Evolutionary conservation across 2,329 filamentous ascomycete species (phyloP).

Genomic region (Epichloe coenophiala): DNA sequence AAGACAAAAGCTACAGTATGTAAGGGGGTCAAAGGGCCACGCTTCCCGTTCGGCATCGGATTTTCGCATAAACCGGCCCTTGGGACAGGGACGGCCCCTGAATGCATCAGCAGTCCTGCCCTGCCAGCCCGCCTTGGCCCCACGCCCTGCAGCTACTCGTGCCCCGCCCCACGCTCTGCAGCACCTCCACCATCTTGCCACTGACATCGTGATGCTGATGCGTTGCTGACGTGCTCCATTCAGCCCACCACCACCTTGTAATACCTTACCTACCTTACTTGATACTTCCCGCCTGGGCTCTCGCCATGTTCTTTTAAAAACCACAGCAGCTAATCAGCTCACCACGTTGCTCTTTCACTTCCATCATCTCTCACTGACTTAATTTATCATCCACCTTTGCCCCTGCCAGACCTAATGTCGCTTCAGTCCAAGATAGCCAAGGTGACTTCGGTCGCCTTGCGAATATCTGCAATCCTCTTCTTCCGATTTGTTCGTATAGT

Average conservation of each 20-base stretch:
- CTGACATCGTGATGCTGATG: neutral
- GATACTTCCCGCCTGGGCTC: neutral
- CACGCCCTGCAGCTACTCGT: neutral
- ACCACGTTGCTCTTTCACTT: neutral
- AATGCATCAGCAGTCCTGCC: too few species aligned
- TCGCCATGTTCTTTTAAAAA: neutral
- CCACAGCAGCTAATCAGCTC: neutral
- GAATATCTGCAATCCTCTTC: conserved; percentile 23
- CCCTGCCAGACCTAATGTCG: conserved; percentile 3
- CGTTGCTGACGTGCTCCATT: neutral
- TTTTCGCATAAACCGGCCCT: conserved; percentile 9
- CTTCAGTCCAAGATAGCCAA: conserved; percentile 19
- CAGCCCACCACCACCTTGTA: neutral
- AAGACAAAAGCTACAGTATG: neutral
- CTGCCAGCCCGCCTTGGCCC: neutral
- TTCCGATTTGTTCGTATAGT: conserved; percentile 21
- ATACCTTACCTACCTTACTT: neutral
- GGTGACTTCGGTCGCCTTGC: conserved; percentile 23
- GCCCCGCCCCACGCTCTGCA: too few species aligned
- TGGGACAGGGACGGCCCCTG: neutral
- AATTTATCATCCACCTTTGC: neutral
- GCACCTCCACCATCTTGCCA: neutral
- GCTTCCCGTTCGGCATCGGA: conserved; percentile 10
- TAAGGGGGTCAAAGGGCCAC: conserved; percentile 8
- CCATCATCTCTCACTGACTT: neutral